Evolutionary conservation across 2,329 filamentous ascomycete genomes (phyloP).

Genomic region (Ramularia endophylla): DNA sequence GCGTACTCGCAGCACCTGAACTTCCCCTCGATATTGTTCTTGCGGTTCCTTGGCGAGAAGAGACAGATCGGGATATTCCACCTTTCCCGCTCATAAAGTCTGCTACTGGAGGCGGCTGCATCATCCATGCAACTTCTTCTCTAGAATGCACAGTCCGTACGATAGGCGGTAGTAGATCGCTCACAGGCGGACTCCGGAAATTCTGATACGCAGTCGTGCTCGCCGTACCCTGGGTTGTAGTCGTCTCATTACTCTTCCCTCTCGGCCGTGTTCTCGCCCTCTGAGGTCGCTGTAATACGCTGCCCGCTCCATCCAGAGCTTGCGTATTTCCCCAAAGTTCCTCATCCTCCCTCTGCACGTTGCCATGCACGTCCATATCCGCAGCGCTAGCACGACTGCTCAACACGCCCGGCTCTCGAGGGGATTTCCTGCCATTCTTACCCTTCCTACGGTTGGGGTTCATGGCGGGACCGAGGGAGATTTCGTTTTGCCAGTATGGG

Average conservation of each 20-base stretch:
- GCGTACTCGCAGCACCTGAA: too few species aligned
- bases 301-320: too few species aligned
- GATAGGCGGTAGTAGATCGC: constrained; percentile 59
- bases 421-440: too few species aligned
- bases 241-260: too few species aligned
- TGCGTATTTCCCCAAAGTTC: constrained; percentile 62
- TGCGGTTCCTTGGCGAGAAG: too few species aligned
- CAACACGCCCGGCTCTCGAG: constrained; percentile 30
- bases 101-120: constrained; percentile 83
- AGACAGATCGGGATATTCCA: too few species aligned
- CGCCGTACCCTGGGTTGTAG: constrained; percentile 1
- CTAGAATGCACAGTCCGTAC: constrained; percentile 25
- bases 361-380: constrained; percentile 33
- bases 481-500: constrained; percentile 82
- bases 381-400: constrained; percentile 35
- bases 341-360: constrained; percentile 72
- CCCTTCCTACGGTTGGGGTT: too few species aligned
- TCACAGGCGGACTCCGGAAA: constrained; percentile 51
- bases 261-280: constrained; percentile 15
- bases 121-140: constrained; percentile 80
- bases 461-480: constrained; percentile 62
- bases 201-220: constrained; percentile 29
- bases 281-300: constrained; percentile 29
- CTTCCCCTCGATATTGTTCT: too few species aligned
- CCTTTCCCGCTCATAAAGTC: constrained; percentile 84